Evolutionary conservation across 2,329 filamentous ascomycete genomes (phyloP).

Genomic region (Venturia asperata): DNA sequence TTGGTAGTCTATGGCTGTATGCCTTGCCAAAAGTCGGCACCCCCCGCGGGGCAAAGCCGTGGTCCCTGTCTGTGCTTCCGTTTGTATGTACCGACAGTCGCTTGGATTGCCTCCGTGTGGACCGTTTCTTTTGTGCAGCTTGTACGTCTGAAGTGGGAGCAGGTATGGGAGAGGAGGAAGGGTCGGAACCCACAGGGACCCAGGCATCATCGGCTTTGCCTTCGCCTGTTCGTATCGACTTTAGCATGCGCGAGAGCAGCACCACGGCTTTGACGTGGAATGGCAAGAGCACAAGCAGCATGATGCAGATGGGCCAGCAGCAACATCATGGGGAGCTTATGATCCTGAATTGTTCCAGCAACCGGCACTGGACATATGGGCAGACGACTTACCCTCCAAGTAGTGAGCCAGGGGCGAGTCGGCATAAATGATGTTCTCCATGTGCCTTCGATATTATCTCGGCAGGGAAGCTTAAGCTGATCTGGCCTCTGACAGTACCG

Average conservation of each 20-base stretch:
- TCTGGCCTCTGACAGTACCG: neutral
- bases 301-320: constrained; percentile 20
- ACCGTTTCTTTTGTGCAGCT: constrained; percentile 7
- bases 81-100: neutral
- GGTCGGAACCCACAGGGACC: constrained; percentile 1
- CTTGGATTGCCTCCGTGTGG: neutral
- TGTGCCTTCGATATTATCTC: constrained; percentile 30
- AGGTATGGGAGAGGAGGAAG: neutral
- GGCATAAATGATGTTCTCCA: constrained; percentile 85
- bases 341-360: neutral
- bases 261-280: constrained; percentile 18
- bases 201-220: constrained; percentile 16
- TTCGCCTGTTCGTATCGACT: constrained; percentile 10
- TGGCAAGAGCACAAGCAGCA: constrained; percentile 20
- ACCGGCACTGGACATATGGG: constrained; percentile 16
- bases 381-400: constrained; percentile 63
- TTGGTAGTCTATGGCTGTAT: constrained; percentile 43
- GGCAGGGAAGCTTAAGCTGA: constrained; percentile 1
- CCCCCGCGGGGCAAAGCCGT: constrained; percentile 8
- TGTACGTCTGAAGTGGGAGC: constrained; percentile 10
- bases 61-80: neutral
- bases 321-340: constrained; percentile 13
- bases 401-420: constrained; percentile 83
- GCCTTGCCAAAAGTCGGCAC: constrained; percentile 40
- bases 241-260: constrained; percentile 17